phyloP scores from a whole-genome alignment of 108 stramenopile species.

The Pelagomonas calceolata region DNA sequence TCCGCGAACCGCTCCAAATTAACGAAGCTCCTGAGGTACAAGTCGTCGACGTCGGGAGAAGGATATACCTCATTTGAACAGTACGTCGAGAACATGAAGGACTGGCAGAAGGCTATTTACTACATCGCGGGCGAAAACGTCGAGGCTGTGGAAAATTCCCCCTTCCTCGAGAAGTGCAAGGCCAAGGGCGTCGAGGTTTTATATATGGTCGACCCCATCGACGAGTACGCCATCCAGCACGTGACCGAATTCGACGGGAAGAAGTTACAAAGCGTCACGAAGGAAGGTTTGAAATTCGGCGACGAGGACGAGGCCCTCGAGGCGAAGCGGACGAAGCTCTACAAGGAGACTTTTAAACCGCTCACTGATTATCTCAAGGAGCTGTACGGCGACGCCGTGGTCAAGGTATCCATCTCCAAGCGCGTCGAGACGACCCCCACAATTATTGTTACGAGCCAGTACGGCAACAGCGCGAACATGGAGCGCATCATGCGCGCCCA shows the following conservation, averaged over 20 bases:
- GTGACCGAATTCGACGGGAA: slow-evolving; percentile 62
- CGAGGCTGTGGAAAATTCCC: slow-evolving; percentile 68
- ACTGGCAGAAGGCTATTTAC: slow-evolving; percentile 97
- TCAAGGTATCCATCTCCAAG: slow-evolving; percentile 73
- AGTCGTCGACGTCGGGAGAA: slow-evolving; percentile 58
- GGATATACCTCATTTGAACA: slow-evolving; percentile 67
- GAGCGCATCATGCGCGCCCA: slow-evolving; percentile 97
- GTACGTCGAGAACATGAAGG: slow-evolving; percentile 88
- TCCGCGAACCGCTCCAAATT: slow-evolving; percentile 78
- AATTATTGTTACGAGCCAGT: slow-evolving; percentile 79
- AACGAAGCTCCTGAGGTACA: slow-evolving; percentile 85
- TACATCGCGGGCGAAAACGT: slow-evolving; percentile 75
- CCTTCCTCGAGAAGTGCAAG: slow-evolving; percentile 77
- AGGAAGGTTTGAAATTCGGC: slow-evolving; percentile 90
- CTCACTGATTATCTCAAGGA: slow-evolving; percentile 90
- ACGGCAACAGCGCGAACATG: slow-evolving; percentile 95
- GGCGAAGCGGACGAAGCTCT: slow-evolving; percentile 78
- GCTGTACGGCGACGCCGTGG: slow-evolving; percentile 67
- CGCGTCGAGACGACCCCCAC: slow-evolving; percentile 80
- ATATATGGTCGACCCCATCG: slow-evolving; percentile 83
- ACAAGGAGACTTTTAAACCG: slow-evolving; percentile 86
- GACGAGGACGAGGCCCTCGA: slow-evolving; percentile 89
- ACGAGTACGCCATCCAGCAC: slow-evolving; percentile 81
- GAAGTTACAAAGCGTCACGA: slow-evolving; percentile 76
- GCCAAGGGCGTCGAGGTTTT: slow-evolving; percentile 91